Evolutionary conservation across 2,329 filamentous ascomycete species (phyloP).

Genomic region (Fusarium ramigenum): DNA sequence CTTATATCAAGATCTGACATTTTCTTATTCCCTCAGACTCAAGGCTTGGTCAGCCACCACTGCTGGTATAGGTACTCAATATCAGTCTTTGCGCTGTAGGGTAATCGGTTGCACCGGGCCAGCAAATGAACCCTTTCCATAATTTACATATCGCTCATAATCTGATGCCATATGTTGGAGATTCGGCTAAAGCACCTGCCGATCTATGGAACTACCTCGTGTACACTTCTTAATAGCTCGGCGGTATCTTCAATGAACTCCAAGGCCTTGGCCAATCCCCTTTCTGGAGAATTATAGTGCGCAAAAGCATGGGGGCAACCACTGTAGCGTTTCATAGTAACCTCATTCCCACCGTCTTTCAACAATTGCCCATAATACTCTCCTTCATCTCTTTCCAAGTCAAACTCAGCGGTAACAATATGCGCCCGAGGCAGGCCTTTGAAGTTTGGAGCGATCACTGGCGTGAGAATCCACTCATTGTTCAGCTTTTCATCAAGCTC

Average conservation of each 20-base stretch:
- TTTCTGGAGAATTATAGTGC: neutral
- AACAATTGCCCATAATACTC: neutral
- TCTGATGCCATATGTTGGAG: too few species aligned
- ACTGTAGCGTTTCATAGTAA: neutral
- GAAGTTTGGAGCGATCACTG: neutral
- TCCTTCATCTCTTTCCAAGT: neutral
- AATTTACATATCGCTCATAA: too few species aligned
- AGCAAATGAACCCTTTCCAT: too few species aligned
- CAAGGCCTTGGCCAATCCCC: neutral
- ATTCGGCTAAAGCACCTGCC: too few species aligned
- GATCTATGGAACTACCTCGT: neutral
- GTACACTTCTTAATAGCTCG: neutral
- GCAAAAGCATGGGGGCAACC: conserved; percentile 1
- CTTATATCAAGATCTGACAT: too few species aligned
- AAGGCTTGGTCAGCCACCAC: too few species aligned
- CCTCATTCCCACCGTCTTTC: accelerated
- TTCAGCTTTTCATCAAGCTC: neutral
- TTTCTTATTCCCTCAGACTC: too few species aligned
- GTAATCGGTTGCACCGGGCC: too few species aligned
- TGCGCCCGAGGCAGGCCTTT: neutral
- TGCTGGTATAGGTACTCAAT: too few species aligned
- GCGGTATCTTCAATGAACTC: neutral
- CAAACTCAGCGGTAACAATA: neutral
- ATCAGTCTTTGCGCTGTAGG: too few species aligned
- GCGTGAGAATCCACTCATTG: neutral